Conservation (phyloP, 306 rosid genomes). For the Mimosa bimucronata region DNA sequence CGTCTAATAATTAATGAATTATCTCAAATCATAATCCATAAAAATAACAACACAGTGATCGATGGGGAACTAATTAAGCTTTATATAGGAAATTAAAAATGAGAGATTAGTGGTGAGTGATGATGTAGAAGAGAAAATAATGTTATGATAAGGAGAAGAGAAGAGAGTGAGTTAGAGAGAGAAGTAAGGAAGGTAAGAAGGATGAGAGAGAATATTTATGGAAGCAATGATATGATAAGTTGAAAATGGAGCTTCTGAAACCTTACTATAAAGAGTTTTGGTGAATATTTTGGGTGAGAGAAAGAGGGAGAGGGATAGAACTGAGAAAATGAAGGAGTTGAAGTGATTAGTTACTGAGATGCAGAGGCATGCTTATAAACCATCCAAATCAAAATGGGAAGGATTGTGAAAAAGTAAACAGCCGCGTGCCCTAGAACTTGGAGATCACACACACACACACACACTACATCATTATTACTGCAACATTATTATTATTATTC, state of each 20-base stretch:
- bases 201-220: background rate
- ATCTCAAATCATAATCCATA: background rate
- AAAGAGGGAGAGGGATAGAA: background rate
- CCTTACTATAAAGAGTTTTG: background rate
- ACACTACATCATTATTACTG: background rate
- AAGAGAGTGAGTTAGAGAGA: no score
- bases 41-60: no score
- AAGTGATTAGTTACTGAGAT: background rate
- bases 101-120: no score
- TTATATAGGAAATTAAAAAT: no score
- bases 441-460: no score
- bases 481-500: background rate
- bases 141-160: no score
- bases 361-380: conserved; percentile 26
- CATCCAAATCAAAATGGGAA: conserved; percentile 4
- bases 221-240: background rate
- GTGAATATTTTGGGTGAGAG: background rate
- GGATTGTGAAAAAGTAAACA: conserved; percentile 14
- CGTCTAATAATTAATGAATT: background rate
- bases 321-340: background rate
- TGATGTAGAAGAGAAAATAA: no score
- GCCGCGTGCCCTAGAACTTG: conserved; percentile 58
- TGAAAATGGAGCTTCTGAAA: background rate
- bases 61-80: background rate
- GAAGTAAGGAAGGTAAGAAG: no score